These are phyloP conservation scores for Trichoderma harzianum DNA, from an alignment of 2,329 filamentous ascomycete genomes.

Conservation along the genomic window DNA sequence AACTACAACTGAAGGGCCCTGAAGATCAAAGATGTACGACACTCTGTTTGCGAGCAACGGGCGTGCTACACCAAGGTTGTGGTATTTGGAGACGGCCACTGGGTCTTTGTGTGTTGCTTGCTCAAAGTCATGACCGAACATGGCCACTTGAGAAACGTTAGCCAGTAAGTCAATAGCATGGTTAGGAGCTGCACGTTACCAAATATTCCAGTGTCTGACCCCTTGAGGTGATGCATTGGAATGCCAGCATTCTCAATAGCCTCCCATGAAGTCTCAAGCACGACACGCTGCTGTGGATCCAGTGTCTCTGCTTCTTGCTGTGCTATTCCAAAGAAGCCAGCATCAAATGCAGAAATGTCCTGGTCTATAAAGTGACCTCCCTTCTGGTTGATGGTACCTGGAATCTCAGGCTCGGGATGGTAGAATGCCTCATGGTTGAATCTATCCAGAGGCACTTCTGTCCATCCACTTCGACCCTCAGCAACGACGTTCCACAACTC, in stretches of 20 bases:
- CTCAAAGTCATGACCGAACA: slow-evolving; percentile 2
- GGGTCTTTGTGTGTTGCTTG: slow-evolving; percentile 3
- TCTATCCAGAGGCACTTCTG: slow-evolving; percentile 35
- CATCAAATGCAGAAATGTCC: slow-evolving; percentile 40
- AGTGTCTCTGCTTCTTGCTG: slow-evolving; percentile 16
- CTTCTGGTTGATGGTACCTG: background rate
- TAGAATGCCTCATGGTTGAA: slow-evolving; percentile 43
- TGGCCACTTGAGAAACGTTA: slow-evolving; percentile 21
- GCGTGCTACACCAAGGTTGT: slow-evolving; percentile 40
- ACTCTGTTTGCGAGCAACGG: slow-evolving; percentile 42
- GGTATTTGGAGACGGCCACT: slow-evolving; percentile 33
- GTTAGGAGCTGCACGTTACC: slow-evolving; percentile 29
- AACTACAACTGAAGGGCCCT: slow-evolving; percentile 45
- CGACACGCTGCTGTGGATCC: slow-evolving; percentile 22
- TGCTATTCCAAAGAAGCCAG: slow-evolving; percentile 29
- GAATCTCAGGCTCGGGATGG: slow-evolving; percentile 41
- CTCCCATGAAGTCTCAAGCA: slow-evolving; percentile 42
- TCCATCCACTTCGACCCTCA: slow-evolving; percentile 34
- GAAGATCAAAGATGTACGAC: slow-evolving; percentile 46
- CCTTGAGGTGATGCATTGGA: slow-evolving; percentile 21
- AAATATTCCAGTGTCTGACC: slow-evolving; percentile 39
- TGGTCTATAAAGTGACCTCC: slow-evolving; percentile 29
- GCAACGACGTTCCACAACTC: slow-evolving; percentile 40
- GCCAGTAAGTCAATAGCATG: slow-evolving; percentile 34
- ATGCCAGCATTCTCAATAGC: slow-evolving; percentile 37